These are phyloP conservation scores for Pseudogymnoascus sp. DNA, from an alignment of 2,329 filamentous ascomycete species.

Conservation along the genomic window DNA sequence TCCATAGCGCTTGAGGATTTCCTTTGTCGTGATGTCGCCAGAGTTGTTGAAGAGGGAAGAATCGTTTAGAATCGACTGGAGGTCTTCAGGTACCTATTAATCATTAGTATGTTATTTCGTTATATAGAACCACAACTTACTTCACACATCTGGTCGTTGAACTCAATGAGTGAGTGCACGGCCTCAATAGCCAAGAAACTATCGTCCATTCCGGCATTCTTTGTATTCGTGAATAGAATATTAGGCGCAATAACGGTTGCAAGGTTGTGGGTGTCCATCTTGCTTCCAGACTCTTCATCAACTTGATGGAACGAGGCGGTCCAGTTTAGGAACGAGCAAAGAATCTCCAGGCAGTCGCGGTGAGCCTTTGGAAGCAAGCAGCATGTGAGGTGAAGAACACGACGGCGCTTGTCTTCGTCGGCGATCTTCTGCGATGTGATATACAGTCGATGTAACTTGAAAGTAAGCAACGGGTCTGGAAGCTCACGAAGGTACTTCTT, in stretches of 20 bases:
- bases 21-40: conserved; percentile 89
- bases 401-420: conserved; percentile 72
- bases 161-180: conserved; percentile 81
- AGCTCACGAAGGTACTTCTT: conserved; percentile 94
- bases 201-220: conserved; percentile 66
- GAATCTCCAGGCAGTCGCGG: conserved; percentile 85
- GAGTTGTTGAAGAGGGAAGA: conserved; percentile 71
- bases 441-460: conserved; percentile 89
- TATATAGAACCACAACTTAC: conserved; percentile 45
- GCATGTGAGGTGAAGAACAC: conserved; percentile 82
- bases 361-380: conserved; percentile 89
- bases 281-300: conserved; percentile 92
- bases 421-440: conserved; percentile 81
- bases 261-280: conserved; percentile 98
- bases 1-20: conserved; percentile 89
- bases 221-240: conserved; percentile 67
- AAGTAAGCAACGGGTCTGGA: conserved; percentile 87
- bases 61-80: conserved; percentile 80
- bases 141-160: conserved; percentile 95
- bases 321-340: conserved; percentile 97
- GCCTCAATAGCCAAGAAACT: conserved; percentile 92
- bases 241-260: conserved; percentile 97
- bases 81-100: conserved; percentile 78
- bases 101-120: conserved; percentile 17
- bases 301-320: conserved; percentile 94